A percentile compares a stretch with the other conserved stretches of the same genome.
Evolutionary conservation across 257 asterid genomes (phyloP).

Genomic region (Buddleja alternifolia): DNA sequence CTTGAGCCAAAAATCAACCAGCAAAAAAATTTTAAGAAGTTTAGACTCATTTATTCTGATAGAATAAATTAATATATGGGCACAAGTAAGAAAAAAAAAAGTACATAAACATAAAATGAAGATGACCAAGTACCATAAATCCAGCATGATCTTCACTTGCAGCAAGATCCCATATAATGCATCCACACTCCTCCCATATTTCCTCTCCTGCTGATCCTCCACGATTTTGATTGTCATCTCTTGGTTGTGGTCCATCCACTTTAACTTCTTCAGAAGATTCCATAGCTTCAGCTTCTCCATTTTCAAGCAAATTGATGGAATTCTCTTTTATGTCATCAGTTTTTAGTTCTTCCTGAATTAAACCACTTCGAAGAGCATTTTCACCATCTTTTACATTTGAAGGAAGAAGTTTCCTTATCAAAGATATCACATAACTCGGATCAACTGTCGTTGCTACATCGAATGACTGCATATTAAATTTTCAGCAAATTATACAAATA

Average conservation of each 20-base stretch:
- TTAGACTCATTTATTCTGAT: slow-evolving; percentile 3
- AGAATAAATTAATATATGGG: too few relatives aligned
- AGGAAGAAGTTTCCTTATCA: slow-evolving; percentile 90
- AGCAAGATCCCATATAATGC: slow-evolving; percentile 96
- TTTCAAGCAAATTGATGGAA: slow-evolving; percentile 36
- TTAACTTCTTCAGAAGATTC: slow-evolving; percentile 40
- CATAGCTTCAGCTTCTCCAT: slow-evolving; percentile 53
- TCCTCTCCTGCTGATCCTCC: slow-evolving; percentile 46
- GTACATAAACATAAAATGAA: slow-evolving; percentile 13
- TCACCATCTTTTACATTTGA: slow-evolving; percentile 40
- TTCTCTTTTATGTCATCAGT: slow-evolving; percentile 34
- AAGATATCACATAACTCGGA: slow-evolving; percentile 84
- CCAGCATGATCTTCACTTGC: slow-evolving; percentile 86
- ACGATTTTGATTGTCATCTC: slow-evolving; percentile 35
- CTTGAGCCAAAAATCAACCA: slow-evolving; percentile 14
- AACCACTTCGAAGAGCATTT: slow-evolving; percentile 35
- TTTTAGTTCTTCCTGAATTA: slow-evolving; percentile 34
- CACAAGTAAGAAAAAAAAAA: slow-evolving; percentile 1
- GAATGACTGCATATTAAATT: slow-evolving; percentile 60
- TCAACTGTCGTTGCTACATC: slow-evolving; percentile 82
- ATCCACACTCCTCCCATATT: slow-evolving; percentile 91
- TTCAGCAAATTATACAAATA: slow-evolving; percentile 5
- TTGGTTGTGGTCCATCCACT: slow-evolving; percentile 30
- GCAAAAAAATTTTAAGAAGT: neutral
- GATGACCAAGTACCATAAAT: slow-evolving; percentile 64